phyloP scores from a whole-genome alignment of 2,329 filamentous ascomycete species.

The Coniella lustricola region DNA sequence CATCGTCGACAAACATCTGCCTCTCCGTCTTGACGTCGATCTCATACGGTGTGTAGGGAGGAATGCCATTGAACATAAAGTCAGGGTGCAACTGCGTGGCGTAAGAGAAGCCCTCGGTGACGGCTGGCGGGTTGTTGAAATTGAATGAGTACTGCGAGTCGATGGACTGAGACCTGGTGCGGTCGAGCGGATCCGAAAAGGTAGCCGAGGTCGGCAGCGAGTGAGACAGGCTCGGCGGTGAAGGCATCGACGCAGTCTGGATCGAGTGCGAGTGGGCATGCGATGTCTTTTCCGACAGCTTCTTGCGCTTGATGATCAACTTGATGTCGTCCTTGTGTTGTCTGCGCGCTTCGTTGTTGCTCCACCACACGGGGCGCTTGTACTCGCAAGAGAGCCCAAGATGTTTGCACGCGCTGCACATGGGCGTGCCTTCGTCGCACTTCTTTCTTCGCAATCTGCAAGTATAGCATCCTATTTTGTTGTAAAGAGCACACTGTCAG shows the following conservation, averaged over 20 bases:
- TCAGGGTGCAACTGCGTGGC: conserved; percentile 56
- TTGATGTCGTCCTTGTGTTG: conserved; percentile 94
- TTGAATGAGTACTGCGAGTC: conserved; percentile 77
- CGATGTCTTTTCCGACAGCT: conserved; percentile 79
- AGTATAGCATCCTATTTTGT: conserved; percentile 54
- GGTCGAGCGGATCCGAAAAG: conserved; percentile 66
- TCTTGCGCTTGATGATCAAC: conserved; percentile 94
- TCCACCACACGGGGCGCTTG: conserved; percentile 96
- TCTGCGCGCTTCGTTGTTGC: conserved; percentile 78
- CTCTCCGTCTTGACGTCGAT: conserved; percentile 94
- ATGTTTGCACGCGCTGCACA: conserved; percentile 60
- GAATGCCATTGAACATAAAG: conserved; percentile 49
- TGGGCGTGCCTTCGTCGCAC: conserved; percentile 58
- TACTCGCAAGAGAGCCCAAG: conserved; percentile 90
- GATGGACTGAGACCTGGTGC: conserved; percentile 68
- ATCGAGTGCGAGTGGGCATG: conserved; percentile 30
- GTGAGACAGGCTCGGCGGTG: conserved; percentile 72
- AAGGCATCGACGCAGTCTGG: conserved; percentile 47
- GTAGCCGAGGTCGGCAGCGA: conserved; percentile 76
- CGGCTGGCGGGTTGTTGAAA: conserved; percentile 55
- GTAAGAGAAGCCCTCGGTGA: conserved; percentile 54
- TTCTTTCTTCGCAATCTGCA: conserved; percentile 62
- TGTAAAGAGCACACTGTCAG: conserved; percentile 24
- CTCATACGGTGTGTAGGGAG: conserved; percentile 64
- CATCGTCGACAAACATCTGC: conserved; percentile 87